Conservation (phyloP, 768 basidiomycete species). For the Udeniomyces megalosporus region DNA sequence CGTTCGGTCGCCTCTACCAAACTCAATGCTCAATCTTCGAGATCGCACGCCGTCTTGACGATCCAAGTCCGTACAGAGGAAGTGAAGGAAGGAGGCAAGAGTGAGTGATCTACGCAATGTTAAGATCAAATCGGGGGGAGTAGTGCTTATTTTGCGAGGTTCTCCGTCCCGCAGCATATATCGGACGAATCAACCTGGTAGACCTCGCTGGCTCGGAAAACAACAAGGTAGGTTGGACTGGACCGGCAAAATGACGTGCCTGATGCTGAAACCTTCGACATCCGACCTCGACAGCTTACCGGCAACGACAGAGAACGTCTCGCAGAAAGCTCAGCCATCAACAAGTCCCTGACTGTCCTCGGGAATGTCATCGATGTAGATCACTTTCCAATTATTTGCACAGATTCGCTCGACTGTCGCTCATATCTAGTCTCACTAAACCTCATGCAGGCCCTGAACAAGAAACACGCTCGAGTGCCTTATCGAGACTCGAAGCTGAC, state of each 20-base stretch:
- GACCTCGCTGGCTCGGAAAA: constrained; percentile 86
- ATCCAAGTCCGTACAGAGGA: constrained; percentile 37
- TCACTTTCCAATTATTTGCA: background rate
- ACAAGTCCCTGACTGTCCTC: constrained; percentile 70
- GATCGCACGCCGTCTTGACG: constrained; percentile 74
- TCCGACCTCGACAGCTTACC: constrained; percentile 35
- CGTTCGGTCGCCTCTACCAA: constrained; percentile 76
- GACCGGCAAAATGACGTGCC: too few relatives aligned
- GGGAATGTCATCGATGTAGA: constrained; percentile 40
- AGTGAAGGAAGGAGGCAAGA: background rate
- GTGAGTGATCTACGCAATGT: too few relatives aligned
- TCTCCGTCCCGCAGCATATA: constrained; percentile 35
- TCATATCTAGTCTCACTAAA: background rate
- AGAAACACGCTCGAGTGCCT: constrained; percentile 44
- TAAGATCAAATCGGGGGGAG: background rate
- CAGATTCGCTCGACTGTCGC: background rate
- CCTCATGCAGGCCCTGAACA: constrained; percentile 15
- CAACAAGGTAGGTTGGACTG: constrained; percentile 47
- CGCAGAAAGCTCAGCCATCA: constrained; percentile 76
- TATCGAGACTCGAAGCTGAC: constrained; percentile 84
- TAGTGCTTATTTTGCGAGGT: too few relatives aligned
- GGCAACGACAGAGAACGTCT: constrained; percentile 76
- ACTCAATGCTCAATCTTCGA: constrained; percentile 66
- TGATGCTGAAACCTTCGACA: too few relatives aligned
- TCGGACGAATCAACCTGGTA: constrained; percentile 68